phyloP scores from a whole-genome alignment of 177 flowering plant genomes.

The Tripterygium wilfordii region DNA sequence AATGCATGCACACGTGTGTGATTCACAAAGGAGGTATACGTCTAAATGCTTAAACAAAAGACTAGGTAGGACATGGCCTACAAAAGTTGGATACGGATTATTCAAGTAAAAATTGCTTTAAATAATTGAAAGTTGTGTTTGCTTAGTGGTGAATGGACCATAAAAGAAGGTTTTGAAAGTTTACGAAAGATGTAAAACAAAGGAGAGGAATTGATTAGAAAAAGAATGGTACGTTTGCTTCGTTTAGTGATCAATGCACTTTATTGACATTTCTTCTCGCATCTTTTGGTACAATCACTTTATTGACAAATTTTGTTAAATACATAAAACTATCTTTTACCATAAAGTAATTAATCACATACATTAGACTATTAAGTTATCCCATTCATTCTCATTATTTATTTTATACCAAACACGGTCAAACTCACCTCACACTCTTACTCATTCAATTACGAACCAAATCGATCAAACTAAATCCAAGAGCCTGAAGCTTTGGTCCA shows the following conservation, averaged over 20 bases:
- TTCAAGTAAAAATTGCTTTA: slow-evolving; percentile 27
- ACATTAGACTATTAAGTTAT: no score
- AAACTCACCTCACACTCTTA: no score
- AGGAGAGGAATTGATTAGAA: background rate
- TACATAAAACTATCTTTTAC: no score
- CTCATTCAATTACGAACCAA: no score
- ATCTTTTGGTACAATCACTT: slow-evolving; percentile 6
- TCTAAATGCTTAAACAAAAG: no score
- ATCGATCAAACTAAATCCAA: no score
- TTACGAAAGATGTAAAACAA: no score
- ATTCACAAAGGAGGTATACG: background rate
- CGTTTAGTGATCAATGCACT: slow-evolving; percentile 17
- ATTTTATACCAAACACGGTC: no score
- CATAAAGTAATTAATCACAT: no score
- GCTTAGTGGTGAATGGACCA: slow-evolving; percentile 18
- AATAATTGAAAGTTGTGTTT: slow-evolving; percentile 1
- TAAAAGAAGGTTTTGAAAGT: slow-evolving; percentile 8
- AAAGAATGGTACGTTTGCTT: slow-evolving; percentile 2
- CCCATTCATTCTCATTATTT: no score
- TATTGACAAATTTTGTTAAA: slow-evolving; percentile 1
- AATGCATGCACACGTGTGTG: no score
- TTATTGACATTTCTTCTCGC: slow-evolving; percentile 10
- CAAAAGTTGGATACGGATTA: slow-evolving; percentile 23
- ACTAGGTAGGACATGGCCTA: slow-evolving; percentile 13
- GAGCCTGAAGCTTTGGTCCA: no score